Evolutionary conservation across 768 basidiomycete species (phyloP), one percentile per base, ranked within the genome.

Genomic region (Boletus sp.): DNA sequence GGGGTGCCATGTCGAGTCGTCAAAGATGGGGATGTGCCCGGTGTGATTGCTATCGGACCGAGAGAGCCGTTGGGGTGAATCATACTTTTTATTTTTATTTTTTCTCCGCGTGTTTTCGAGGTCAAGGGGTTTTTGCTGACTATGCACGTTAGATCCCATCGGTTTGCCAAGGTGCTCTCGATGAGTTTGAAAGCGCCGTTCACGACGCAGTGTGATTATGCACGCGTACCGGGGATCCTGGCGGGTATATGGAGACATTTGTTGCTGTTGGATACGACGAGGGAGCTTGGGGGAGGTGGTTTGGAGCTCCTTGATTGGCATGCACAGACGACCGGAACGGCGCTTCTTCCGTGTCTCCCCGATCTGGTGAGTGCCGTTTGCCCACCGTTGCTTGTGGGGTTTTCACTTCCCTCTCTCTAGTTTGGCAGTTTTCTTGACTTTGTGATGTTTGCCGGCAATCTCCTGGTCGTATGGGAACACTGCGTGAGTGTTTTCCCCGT

Each of bases 251-350:
- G 62, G 52, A 19, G 47, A 10, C 62, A 69, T 37, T 11, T 69
- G 8, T 46, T 69, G 30, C 10, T 69, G 33, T 27, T 69, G 15
- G 69, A 69, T n/a, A 63, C 62, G 25, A 64, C 59, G 2, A 37
- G 25, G 23, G 60, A 62, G 37, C 46, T 14, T 1, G 64, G 35
- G 4, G 56, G 38, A 1, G 64, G 62, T 9, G 65, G 67, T 11
- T 30, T 69, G n/a, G 67, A 71, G 35, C 58, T 69, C 15, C 55
- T 69, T 10, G 57, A 69, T 44, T 69, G 67, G 69, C 62, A 39
- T n/a, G 62, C 60, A 4, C 57, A 47, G 21, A 65, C 62, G 21
- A 55, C 60, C 0, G 67, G 67, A 14, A 60, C 62, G 9, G 67
- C 57, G 1, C 49, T 69, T n/a, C 65, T 71, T 23, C 55, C 69